These are phyloP conservation scores for Excoecaria agallocha DNA, from an alignment of 345 rosid genomes.

Conservation along the genomic window DNA sequence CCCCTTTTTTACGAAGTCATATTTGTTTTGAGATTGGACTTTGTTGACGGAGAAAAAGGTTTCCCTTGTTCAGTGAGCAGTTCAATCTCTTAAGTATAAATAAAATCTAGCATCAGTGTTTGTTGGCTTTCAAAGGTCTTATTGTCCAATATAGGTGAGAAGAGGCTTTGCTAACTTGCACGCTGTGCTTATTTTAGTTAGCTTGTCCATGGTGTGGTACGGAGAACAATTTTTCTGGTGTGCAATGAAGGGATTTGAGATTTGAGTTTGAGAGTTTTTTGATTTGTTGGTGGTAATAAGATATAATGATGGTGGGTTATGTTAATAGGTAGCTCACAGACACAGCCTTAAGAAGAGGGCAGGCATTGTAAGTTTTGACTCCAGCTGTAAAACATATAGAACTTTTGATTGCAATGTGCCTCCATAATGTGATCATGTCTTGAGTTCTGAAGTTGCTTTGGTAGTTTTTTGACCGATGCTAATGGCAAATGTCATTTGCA, in stretches of 20 bases:
- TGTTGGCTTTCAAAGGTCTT: neutral
- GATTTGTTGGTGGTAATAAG: too few species aligned
- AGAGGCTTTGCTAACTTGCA: neutral
- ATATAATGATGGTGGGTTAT: too few species aligned
- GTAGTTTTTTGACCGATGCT: constrained; percentile 15
- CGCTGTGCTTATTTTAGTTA: neutral
- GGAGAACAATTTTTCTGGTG: neutral
- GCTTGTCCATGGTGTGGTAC: neutral
- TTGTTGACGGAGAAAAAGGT: neutral
- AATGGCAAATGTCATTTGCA: constrained; percentile 40
- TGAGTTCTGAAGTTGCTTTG: neutral
- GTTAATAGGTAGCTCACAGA: neutral
- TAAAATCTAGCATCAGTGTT: neutral
- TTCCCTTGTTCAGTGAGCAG: neutral
- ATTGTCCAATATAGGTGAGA: neutral
- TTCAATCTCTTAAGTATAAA: neutral
- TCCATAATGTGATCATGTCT: constrained; percentile 6
- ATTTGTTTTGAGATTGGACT: neutral
- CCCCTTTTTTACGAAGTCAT: neutral
- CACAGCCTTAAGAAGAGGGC: neutral
- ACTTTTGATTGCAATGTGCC: neutral
- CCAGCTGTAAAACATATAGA: constrained; percentile 10
- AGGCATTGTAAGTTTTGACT: neutral
- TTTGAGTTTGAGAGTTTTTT: neutral
- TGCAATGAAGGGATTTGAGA: neutral